These are phyloP conservation scores for Umbelopsis sp. DNA, from an alignment of 192 early-diverging fungal species.

Conservation along the genomic window DNA sequence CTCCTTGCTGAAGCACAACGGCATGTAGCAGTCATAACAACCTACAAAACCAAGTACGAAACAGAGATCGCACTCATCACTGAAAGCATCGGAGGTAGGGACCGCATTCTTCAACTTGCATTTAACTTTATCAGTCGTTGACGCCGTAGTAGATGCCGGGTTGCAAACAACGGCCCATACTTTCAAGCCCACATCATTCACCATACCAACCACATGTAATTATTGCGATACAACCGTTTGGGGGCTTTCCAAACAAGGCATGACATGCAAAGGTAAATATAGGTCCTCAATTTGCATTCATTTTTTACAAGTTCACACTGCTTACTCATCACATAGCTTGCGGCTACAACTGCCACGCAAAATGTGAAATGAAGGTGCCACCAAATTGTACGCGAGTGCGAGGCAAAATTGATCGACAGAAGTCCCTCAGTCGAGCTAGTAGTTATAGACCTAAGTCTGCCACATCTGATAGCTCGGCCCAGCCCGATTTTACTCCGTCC, in stretches of 20 bases:
- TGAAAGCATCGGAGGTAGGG: slow-evolving; percentile 63
- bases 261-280: slow-evolving; percentile 60
- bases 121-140: slow-evolving; percentile 2
- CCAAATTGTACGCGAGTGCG: slow-evolving; percentile 64
- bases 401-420: slow-evolving; percentile 50
- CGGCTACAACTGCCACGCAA: slow-evolving; percentile 75
- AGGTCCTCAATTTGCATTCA: no score
- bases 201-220: slow-evolving; percentile 77
- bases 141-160: slow-evolving; percentile 46
- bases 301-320: background rate
- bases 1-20: slow-evolving; percentile 55
- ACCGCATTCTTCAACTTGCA: background rate
- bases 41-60: slow-evolving; percentile 47
- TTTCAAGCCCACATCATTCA: slow-evolving; percentile 70
- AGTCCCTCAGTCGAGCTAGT: slow-evolving; percentile 3
- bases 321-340: slow-evolving; percentile 40
- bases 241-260: slow-evolving; percentile 75
- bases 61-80: slow-evolving; percentile 68
- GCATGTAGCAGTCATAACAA: slow-evolving; percentile 54
- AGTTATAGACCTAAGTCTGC: background rate
- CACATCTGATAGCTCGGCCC: background rate
- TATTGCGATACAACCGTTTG: slow-evolving; percentile 77
- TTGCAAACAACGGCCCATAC: slow-evolving; percentile 57
- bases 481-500: background rate
- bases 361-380: slow-evolving; percentile 80